These are phyloP conservation scores for Ciborinia camelliae DNA, from an alignment of 2,329 filamentous ascomycete genomes.

Conservation along the genomic window DNA sequence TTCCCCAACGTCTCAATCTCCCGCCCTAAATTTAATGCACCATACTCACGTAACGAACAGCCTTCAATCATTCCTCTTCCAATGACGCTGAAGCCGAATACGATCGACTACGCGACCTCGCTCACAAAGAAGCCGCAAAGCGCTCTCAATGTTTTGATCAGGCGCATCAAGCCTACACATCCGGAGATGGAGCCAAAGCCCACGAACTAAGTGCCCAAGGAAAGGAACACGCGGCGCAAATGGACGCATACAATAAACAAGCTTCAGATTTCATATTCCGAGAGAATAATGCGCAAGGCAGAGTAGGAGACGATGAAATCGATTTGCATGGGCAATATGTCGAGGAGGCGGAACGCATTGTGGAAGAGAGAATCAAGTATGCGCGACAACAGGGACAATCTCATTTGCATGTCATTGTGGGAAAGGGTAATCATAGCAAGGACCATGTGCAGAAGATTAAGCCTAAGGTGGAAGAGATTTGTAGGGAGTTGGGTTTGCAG, in stretches of 20 bases:
- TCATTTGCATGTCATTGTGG: constrained; percentile 96
- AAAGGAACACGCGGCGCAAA: constrained; percentile 77
- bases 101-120: constrained; percentile 81
- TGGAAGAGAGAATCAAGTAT: constrained; percentile 83
- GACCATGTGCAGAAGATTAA: constrained; percentile 91
- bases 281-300: constrained; percentile 79
- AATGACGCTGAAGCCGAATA: constrained; percentile 78
- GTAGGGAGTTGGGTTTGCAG: constrained; percentile 75
- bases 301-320: constrained; percentile 77
- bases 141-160: constrained; percentile 73
- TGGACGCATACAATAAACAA: constrained; percentile 86
- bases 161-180: constrained; percentile 74
- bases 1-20: not conserved
- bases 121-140: constrained; percentile 75
- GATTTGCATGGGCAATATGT: constrained; percentile 90
- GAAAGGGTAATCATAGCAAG: constrained; percentile 82
- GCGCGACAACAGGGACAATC: constrained; percentile 88
- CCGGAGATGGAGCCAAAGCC: constrained; percentile 74
- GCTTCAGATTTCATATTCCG: constrained; percentile 94
- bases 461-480: constrained; percentile 89
- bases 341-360: constrained; percentile 87
- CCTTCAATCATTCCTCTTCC: constrained; percentile 70
- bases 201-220: constrained; percentile 81
- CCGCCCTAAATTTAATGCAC: not conserved
- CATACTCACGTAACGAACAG: constrained; percentile 43